Percentiles rank a stretch among this genome's conserved stretches.
Evolutionary conservation across 352 stramenopile species (phyloP).

Genomic region (Phytophthora idaei): DNA sequence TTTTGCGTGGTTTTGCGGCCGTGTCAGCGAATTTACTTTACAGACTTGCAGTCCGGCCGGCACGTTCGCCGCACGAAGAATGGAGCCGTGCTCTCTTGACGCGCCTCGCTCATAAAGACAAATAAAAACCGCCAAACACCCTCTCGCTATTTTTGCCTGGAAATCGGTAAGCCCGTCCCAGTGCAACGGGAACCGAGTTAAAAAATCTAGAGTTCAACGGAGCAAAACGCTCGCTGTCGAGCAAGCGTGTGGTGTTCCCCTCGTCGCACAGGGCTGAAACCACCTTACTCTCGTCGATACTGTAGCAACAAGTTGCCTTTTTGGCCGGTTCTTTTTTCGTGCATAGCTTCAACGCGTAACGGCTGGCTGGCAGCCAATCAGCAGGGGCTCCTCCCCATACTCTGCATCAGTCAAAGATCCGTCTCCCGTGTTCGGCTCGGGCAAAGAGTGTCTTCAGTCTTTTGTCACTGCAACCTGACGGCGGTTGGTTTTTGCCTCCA

Average conservation of each 20-base stretch:
- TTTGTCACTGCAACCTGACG: conserved; percentile 19
- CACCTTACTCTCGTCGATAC: conserved; percentile 3
- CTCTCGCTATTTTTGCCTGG: conserved; percentile 5
- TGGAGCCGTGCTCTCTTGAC: not conserved
- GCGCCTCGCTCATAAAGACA: conserved; percentile 1
- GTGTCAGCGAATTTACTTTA: conserved; percentile 3
- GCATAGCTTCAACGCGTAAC: conserved; percentile 34
- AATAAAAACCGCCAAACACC: conserved; percentile 8
- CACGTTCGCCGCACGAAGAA: conserved; percentile 9
- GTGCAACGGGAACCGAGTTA: conserved; percentile 9
- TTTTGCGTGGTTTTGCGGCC: conserved; percentile 18
- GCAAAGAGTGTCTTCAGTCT: conserved; percentile 3
- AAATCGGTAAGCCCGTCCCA: conserved; percentile 11
- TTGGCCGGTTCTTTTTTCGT: conserved; percentile 33
- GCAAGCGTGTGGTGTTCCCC: conserved; percentile 14
- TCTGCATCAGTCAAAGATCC: conserved; percentile 23
- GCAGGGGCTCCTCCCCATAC: conserved; percentile 14
- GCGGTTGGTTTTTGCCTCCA: conserved; percentile 23
- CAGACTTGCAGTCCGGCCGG: not conserved
- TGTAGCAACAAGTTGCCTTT: conserved; percentile 20
- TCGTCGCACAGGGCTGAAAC: conserved; percentile 25
- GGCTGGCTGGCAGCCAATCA: conserved; percentile 36
- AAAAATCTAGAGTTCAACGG: conserved; percentile 10
- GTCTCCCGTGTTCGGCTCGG: conserved; percentile 17
- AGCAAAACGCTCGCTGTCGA: conserved; percentile 6